phyloP scores from a whole-genome alignment of 2,329 filamentous ascomycete species.

The Epichloe elymi region DNA sequence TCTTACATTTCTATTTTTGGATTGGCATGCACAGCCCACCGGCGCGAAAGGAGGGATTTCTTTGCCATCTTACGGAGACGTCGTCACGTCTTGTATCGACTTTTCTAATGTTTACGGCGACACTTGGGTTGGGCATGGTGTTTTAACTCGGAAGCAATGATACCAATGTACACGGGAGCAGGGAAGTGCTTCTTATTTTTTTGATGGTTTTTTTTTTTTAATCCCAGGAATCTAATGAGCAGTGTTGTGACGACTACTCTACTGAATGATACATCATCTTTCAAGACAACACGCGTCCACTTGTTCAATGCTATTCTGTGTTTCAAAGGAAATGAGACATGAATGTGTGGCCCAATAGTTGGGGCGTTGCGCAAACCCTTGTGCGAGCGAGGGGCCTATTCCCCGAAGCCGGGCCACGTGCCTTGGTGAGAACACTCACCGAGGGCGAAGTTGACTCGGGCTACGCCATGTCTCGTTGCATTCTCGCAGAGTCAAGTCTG shows the following conservation, averaged over 20 bases:
- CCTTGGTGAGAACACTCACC: no score
- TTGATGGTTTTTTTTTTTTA: no score
- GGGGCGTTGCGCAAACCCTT: no score
- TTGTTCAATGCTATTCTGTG: no score
- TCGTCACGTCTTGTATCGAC: neutral
- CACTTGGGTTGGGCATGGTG: neutral
- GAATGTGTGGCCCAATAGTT: no score
- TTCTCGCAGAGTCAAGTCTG: neutral
- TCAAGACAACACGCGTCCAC: no score
- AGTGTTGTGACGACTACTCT: neutral
- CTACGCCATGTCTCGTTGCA: no score
- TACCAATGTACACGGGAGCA: neutral
- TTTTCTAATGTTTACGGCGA: neutral
- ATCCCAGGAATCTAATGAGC: neutral
- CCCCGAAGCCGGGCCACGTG: no score
- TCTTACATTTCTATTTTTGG: neutral
- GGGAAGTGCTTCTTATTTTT: neutral
- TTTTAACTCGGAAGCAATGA: constrained; percentile 1
- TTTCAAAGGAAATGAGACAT: no score
- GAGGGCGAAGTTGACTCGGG: no score
- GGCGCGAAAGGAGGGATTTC: no score
- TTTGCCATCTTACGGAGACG: neutral
- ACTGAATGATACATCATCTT: neutral
- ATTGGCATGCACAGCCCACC: neutral
- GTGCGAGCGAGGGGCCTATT: no score